Evolutionary conservation across 495 filamentous ascomycete genomes (phyloP), one percentile per base, ranked within the genome.

Genomic region (Podospora appendiculata): DNA sequence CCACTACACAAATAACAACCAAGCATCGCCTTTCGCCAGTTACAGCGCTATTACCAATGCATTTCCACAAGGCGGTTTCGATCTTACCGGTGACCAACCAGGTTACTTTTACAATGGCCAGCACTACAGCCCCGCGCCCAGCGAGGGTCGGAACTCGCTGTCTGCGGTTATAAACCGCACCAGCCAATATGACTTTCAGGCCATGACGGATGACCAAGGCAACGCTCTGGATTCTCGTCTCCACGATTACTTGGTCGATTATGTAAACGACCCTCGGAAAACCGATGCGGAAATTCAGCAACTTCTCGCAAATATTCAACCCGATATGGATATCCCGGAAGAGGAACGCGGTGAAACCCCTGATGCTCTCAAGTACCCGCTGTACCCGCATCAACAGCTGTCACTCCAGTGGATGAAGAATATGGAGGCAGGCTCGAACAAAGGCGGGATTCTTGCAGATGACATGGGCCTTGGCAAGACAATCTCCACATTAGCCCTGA

Each of bases 401-500:
- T 90, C 88, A 13, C 63, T 96, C 40, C 75, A 81, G 0, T 96
- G 90, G 90, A 79, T 95, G 74, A 86, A 83, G 58, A 75, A 80
- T 7, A 89, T 87, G 77, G 90, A 96, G 66, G 80, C 86, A 45
- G 81, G 85, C 12, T 76, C 70, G 4, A 87, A 86, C 52, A 89
- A 86, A 58, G 90, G 90, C 38, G 90, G 89, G 10, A 89, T 95
- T 56, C 76, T 93, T 44, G 90, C 88, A 4, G 89, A 95, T 62
- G 89, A 91, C 47, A 98, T 98, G 93, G 93, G 93, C 10, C 76
- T 98, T 9, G 93, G 93, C 17, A 98, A 98, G 71, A 98, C 93
- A 2, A 86, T 98, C 45, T 87, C 91, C 56, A 82, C 89, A 13
- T 74, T 98, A 18, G 84, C 93, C 2, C 77, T 98, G 34, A 87